phyloP scores from a whole-genome alignment of 1,284 basidiomycete genomes.

The Tremellales sp. region DNA sequence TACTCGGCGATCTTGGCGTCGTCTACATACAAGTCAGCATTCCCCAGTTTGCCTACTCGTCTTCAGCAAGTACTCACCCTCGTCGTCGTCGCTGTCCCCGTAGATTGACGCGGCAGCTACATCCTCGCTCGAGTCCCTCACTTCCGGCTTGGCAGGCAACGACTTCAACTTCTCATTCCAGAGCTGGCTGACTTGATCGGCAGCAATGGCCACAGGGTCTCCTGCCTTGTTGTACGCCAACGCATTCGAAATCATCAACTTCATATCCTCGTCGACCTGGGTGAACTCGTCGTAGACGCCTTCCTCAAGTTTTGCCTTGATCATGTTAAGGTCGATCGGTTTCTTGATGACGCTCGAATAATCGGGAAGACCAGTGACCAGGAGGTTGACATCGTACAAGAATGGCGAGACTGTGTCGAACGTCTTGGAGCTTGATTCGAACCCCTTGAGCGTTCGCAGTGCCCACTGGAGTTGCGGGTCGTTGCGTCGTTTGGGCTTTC shows the following conservation, averaged over 20 bases:
- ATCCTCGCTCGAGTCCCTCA: slow-evolving; percentile 52
- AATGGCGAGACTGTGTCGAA: slow-evolving; percentile 74
- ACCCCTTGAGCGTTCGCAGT: slow-evolving; percentile 66
- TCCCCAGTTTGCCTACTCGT: background rate
- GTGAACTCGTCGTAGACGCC: slow-evolving; percentile 69
- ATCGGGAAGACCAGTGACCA: slow-evolving; percentile 61
- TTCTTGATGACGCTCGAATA: slow-evolving; percentile 87
- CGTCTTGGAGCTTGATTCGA: slow-evolving; percentile 64
- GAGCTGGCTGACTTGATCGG: slow-evolving; percentile 70
- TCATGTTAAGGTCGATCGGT: slow-evolving; percentile 91
- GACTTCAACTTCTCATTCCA: slow-evolving; percentile 89
- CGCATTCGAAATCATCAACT: slow-evolving; percentile 91
- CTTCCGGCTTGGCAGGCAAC: slow-evolving; percentile 58
- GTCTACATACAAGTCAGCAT: slow-evolving; percentile 5
- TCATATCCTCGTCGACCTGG: slow-evolving; percentile 85
- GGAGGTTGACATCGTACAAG: slow-evolving; percentile 85
- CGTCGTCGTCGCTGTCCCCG: slow-evolving; percentile 47
- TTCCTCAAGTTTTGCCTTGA: slow-evolving; percentile 74
- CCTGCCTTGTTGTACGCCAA: slow-evolving; percentile 85
- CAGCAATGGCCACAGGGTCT: slow-evolving; percentile 79
- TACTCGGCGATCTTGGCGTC: slow-evolving; percentile 21
- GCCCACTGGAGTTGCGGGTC: slow-evolving; percentile 78
- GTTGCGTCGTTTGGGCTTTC: slow-evolving; percentile 57
- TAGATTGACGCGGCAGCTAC: slow-evolving; percentile 52
- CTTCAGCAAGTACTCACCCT: slow-evolving; percentile 29